These are phyloP conservation scores for Cyphellophora attinorum DNA, from an alignment of 2,329 filamentous ascomycete genomes.

Conservation along the genomic window DNA sequence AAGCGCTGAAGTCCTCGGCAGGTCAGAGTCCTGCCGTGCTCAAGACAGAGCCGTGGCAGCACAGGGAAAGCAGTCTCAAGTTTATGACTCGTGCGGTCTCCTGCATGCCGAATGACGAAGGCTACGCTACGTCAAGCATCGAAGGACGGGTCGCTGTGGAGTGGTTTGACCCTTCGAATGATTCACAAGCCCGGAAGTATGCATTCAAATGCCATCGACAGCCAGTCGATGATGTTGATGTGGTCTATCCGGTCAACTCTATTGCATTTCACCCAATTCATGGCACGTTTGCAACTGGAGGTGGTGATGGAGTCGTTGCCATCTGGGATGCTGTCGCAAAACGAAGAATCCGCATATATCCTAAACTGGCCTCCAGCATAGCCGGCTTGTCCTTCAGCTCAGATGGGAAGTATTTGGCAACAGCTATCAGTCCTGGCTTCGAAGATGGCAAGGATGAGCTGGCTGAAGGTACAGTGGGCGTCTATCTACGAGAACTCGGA, in stretches of 20 bases:
- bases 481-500: slow-evolving; percentile 73
- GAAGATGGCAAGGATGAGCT: slow-evolving; percentile 74
- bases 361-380: slow-evolving; percentile 70
- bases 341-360: slow-evolving; percentile 80
- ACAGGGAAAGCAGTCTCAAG: slow-evolving; percentile 85
- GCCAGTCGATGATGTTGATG: slow-evolving; percentile 56
- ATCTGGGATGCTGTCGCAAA: slow-evolving; percentile 90
- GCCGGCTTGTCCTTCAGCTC: slow-evolving; percentile 66
- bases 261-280: slow-evolving; percentile 75
- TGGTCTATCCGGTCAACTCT: slow-evolving; percentile 87
- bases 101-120: slow-evolving; percentile 93
- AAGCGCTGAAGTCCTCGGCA: slow-evolving; percentile 39
- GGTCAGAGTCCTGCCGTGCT: slow-evolving; percentile 25
- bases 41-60: slow-evolving; percentile 73
- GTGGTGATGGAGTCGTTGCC: slow-evolving; percentile 83
- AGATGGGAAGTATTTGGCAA: slow-evolving; percentile 68
- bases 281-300: slow-evolving; percentile 81
- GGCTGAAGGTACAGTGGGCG: slow-evolving; percentile 60
- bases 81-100: slow-evolving; percentile 90
- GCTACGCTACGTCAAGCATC: slow-evolving; percentile 86
- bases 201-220: slow-evolving; percentile 98
- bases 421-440: slow-evolving; percentile 77
- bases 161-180: slow-evolving; percentile 85
- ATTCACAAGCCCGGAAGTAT: slow-evolving; percentile 87
- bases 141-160: slow-evolving; percentile 94